Evolutionary conservation across 495 filamentous ascomycete genomes (phyloP), one percentile per base, ranked within the genome.

Genomic region (Penicillium tannophilum): DNA sequence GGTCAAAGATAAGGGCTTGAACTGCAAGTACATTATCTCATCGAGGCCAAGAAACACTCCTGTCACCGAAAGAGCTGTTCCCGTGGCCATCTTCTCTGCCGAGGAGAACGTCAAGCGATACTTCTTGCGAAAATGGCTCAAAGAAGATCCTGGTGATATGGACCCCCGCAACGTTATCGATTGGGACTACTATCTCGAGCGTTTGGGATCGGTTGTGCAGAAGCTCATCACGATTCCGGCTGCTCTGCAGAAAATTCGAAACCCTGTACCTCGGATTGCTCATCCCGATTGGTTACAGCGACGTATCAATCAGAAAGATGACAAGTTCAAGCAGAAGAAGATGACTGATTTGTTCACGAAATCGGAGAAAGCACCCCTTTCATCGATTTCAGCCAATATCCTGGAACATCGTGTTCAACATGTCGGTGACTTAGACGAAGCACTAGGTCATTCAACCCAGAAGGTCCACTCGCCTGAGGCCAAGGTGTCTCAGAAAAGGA

Each of bases 1-100:
- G 94, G 84, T 96, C 62, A 99, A 99, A 65, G 94, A 99, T 72
- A 98, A 97, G 72, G 94, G 94, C 16, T 74, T 99, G 63, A 98
- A 98, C 73, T 99, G 94, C 86, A 98, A 98, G 72, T 99, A 96
- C 72, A 96, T 99, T 73, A 97, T 99, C 62, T 95, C 92, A 42
- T 83, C 91, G 8, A 86, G 82, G 61, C 94, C 94, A 23, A 89
- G 86, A 65, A 88, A 88, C 67, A 92, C 94, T 0, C 93, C 94
- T 20, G 93, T 99, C 59, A 98, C 94, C 0, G 94, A 98, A 64
- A 81, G 94, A 64, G 94, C 94, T 9, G 87, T 98, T 61, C 94
- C 94, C 6, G 92, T 97, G 6, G 90, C 94, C 17, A 99, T 99
- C 59, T 99, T 99, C 73, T 96, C 94, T 1, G 93, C 94, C 0